Conservation (phyloP, 2,329 filamentous ascomycete species). For the Aureobasidium pullulans region DNA sequence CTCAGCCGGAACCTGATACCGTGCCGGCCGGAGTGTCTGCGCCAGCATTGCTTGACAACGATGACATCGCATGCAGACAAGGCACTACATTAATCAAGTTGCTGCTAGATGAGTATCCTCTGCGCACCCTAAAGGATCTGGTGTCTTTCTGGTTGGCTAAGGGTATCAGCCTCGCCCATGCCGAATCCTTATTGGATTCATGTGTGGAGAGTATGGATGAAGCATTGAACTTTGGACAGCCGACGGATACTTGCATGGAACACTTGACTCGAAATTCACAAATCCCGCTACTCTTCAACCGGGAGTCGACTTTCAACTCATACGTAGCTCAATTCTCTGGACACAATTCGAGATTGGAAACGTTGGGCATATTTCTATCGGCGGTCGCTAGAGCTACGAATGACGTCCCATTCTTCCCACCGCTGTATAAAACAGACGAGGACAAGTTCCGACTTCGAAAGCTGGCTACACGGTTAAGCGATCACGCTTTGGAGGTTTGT, state of each 20-base stretch:
- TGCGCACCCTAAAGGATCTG: slow-evolving; percentile 17
- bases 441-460: slow-evolving; percentile 20
- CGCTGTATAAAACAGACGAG: slow-evolving; percentile 20
- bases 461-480: slow-evolving; percentile 29
- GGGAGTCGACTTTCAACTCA: slow-evolving; percentile 5
- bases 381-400: slow-evolving; percentile 31
- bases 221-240: slow-evolving; percentile 13
- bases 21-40: neutral
- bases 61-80: slow-evolving; percentile 19
- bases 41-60: slow-evolving; percentile 13
- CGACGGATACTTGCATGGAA: slow-evolving; percentile 4
- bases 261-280: slow-evolving; percentile 15
- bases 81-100: slow-evolving; percentile 17
- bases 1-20: slow-evolving; percentile 16
- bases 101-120: slow-evolving; percentile 15
- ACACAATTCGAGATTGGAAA: slow-evolving; percentile 34
- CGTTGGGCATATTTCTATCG: slow-evolving; percentile 33
- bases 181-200: slow-evolving; percentile 19
- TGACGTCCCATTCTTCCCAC: slow-evolving; percentile 27
- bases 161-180: slow-evolving; percentile 24
- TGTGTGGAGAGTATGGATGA: slow-evolving; percentile 21
- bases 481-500: slow-evolving; percentile 31
- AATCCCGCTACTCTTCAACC: slow-evolving; percentile 12
- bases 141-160: slow-evolving; percentile 21
- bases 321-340: slow-evolving; percentile 17